These are phyloP conservation scores for Trichoderma afroharzianum DNA, from an alignment of 2,329 filamentous ascomycete genomes.

Conservation along the genomic window DNA sequence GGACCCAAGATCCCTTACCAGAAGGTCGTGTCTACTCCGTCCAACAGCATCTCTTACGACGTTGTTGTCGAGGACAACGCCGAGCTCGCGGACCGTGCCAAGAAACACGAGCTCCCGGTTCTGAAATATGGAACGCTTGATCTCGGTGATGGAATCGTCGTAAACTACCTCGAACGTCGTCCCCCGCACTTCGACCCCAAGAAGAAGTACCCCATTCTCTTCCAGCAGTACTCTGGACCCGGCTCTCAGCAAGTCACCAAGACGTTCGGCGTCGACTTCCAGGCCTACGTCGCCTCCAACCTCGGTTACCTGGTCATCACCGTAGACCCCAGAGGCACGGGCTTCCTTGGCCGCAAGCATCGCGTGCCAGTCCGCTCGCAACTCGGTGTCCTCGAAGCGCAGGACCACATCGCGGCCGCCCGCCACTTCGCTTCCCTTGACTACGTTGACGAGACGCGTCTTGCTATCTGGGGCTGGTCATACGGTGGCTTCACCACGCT, in stretches of 20 bases:
- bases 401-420: conserved; percentile 87
- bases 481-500: conserved; percentile 94
- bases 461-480: conserved; percentile 98
- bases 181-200: conserved; percentile 82
- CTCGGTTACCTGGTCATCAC: conserved; percentile 94
- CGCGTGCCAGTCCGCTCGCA: conserved; percentile 79
- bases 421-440: conserved; percentile 75
- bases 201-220: conserved; percentile 89
- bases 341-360: conserved; percentile 79
- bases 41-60: conserved; percentile 60
- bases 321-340: conserved; percentile 89
- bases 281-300: conserved; percentile 78
- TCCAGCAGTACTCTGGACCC: conserved; percentile 91
- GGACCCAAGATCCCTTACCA: conserved; percentile 89
- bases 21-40: conserved; percentile 80
- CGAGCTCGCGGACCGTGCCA: conserved; percentile 63
- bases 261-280: conserved; percentile 80
- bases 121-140: conserved; percentile 79
- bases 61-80: conserved; percentile 76
- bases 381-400: conserved; percentile 78
- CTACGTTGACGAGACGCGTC: conserved; percentile 76
- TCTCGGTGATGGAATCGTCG: conserved; percentile 69
- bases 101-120: conserved; percentile 76
- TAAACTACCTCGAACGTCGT: conserved; percentile 75
- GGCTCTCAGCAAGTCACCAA: conserved; percentile 87